Evolutionary conservation across 2,329 filamentous ascomycete species (phyloP), one percentile per base, ranked within the genome.

Genomic region (Pestalotiopsis sp.): DNA sequence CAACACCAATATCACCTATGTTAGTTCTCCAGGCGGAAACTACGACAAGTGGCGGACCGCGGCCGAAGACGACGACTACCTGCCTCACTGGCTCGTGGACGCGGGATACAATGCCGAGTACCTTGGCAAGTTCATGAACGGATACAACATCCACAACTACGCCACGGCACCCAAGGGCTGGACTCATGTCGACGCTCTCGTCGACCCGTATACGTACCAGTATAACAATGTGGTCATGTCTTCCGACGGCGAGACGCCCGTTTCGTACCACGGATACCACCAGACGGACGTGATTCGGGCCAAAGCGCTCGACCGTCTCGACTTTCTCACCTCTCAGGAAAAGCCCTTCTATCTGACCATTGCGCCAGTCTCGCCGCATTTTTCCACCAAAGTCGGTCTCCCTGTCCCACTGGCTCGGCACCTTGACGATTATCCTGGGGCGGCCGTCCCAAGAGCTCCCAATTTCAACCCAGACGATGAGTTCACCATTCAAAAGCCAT

Each of bases 401-500:
- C 49, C 64, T 4, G 27, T 66, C 38, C 64, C 64, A 23, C 31
- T 66, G 6, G n/a, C 45, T 4, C 39, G 64, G n/a, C 64, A 66
- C 31, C n/a, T 23, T 23, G 38, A 38, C 1, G 27, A 20, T 0
- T 58, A 38, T 31, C 52, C 52, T 23, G 38, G 12, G n/a, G n/a
- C 52, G 3, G n/a, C 12, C 13, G 31, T 25, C 14, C 64, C 64
- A 41, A 57, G 64, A 14, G 12, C 14, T 31, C 64, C 64, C 13
- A 66, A 66, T 9, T 66, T 66, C 9, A 66, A 66, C 5, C 64
- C 64, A 49, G 36, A 41, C 7, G 52, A 57, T 6, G 64, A 39
- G 31, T 79, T 2, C 58, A 73, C 2, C 80, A 82, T 41, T 82
- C 84, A 69, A 83, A 85, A 70, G 82, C 82, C 4, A 73, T 75